These are phyloP conservation scores for Malassezia vespertilionis DNA, from an alignment of 1,284 basidiomycete species.

Conservation along the genomic window DNA sequence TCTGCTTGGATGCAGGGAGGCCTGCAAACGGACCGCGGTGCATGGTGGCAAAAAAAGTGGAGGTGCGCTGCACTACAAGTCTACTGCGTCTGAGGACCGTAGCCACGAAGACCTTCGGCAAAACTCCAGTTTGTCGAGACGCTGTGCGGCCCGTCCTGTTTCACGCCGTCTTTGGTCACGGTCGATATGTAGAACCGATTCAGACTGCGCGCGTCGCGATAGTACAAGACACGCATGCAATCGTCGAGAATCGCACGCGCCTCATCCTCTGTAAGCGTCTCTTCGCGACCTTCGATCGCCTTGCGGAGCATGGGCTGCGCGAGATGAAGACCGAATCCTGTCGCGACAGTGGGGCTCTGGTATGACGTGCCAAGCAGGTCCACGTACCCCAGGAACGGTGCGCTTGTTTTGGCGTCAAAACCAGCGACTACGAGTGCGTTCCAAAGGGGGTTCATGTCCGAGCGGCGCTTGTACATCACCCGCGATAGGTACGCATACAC, in stretches of 20 bases:
- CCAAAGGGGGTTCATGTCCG: constrained; percentile 88
- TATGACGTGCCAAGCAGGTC: constrained; percentile 96
- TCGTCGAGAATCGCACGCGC: constrained; percentile 70
- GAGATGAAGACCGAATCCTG: constrained; percentile 89
- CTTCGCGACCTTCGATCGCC: constrained; percentile 71
- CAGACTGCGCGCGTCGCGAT: constrained; percentile 87
- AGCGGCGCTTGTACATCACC: constrained; percentile 78
- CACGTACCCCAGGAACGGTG: constrained; percentile 64
- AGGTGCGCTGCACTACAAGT: neutral
- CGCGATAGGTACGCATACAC: constrained; percentile 86
- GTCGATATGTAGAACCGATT: constrained; percentile 98
- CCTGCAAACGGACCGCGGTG: neutral
- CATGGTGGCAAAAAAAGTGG: neutral
- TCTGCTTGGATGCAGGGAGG: neutral
- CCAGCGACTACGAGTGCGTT: constrained; percentile 82
- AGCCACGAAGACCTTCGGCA: constrained; percentile 75
- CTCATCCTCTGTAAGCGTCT: constrained; percentile 64
- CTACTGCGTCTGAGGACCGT: constrained; percentile 46
- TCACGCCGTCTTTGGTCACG: constrained; percentile 65
- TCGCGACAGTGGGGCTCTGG: constrained; percentile 82
- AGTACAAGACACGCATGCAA: constrained; percentile 85
- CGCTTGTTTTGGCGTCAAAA: constrained; percentile 25
- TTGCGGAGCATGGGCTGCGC: constrained; percentile 84
- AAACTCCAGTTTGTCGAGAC: constrained; percentile 78
- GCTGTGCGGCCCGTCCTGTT: constrained; percentile 67